Evolutionary conservation across 1,139 yeast genomes (phyloP), one percentile per base, ranked within the genome.

Genomic region (Geotrichum histeridarum): DNA sequence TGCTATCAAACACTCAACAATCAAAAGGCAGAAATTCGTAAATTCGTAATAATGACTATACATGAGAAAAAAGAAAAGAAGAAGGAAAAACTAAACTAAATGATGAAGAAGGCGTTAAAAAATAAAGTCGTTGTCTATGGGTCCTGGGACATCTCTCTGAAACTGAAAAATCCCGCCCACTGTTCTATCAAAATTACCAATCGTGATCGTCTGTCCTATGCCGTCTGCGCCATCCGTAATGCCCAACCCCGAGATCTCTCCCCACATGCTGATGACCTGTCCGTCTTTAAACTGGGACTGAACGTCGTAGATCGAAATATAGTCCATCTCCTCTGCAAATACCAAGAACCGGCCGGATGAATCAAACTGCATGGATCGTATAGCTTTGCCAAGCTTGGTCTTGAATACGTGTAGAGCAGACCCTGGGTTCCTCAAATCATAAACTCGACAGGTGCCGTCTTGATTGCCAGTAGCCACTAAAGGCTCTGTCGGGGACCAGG

Each of bases 271-370:
- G 15, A 82, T 73, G 2, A 76, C 70, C 63, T 82, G 86, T 35
- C 77, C 73, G 1, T 63, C 54, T 0, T 59, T 57, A 32, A 42
- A 57, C 4, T 57, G 57, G 5, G 54, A 53, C 27, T 51, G 54
- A 14, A 61, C 54, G 52, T 76, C 76, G 8, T 81, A 60, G 0
- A 82, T 61, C 4, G 83, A 83, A 8, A 80, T 78, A 61, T 80
- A 81, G 62, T 82, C 87, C 55, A 81, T 72, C 37, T 82, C 77
- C 62, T 82, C 86, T 2, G 83, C 83, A 77, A 83, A 79, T 11
- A 78, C 73, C 9, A 82, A 63, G 58, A 68, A 74, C 15, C 75
- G 72, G 7, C 83, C 81, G 7, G 65, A 63, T 9, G 67, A 61
- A 62, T 80, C 79, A 63, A 81, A 82, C 55, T 74, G 73, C 56